Conservation (phyloP, 805 yeast genomes). For the Saturnispora dispora region DNA sequence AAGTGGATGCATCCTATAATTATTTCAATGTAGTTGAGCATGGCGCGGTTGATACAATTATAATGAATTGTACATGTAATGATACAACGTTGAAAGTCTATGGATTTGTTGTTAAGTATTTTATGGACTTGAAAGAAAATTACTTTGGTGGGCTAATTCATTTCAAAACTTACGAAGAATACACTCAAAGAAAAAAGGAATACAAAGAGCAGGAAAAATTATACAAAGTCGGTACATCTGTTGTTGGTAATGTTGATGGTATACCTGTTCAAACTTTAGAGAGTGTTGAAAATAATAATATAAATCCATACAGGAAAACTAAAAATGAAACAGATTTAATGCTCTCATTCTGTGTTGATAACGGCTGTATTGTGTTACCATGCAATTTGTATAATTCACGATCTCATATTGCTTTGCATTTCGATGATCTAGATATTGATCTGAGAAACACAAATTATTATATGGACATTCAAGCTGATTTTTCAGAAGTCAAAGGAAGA, state of each 20-base stretch:
- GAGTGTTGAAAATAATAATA: slow-evolving; percentile 15
- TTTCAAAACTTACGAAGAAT: slow-evolving; percentile 83
- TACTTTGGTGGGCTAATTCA: slow-evolving; percentile 83
- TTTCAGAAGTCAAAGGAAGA: slow-evolving; percentile 45
- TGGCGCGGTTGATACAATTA: slow-evolving; percentile 60
- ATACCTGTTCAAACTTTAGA: slow-evolving; percentile 3
- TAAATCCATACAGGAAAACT: slow-evolving; percentile 26
- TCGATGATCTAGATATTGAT: slow-evolving; percentile 64
- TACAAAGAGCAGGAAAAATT: not conserved
- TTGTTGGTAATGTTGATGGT: slow-evolving; percentile 10
- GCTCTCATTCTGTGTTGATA: slow-evolving; percentile 58
- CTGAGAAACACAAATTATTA: slow-evolving; percentile 84
- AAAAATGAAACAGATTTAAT: slow-evolving; percentile 74
- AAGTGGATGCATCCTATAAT: slow-evolving; percentile 55
- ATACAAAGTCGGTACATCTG: slow-evolving; percentile 3
- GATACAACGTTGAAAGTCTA: slow-evolving; percentile 62
- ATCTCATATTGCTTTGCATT: slow-evolving; percentile 51
- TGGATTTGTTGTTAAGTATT: slow-evolving; percentile 70
- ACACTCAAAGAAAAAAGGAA: slow-evolving; percentile 26
- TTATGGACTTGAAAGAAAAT: slow-evolving; percentile 72
- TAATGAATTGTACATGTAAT: slow-evolving; percentile 56
- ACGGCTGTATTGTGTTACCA: slow-evolving; percentile 70
- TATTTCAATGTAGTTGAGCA: slow-evolving; percentile 50
- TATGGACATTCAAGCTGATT: slow-evolving; percentile 80
- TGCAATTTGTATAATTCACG: slow-evolving; percentile 52